phyloP scores from a whole-genome alignment of 2,329 filamentous ascomycete species.

The Metarhizium sp. region DNA sequence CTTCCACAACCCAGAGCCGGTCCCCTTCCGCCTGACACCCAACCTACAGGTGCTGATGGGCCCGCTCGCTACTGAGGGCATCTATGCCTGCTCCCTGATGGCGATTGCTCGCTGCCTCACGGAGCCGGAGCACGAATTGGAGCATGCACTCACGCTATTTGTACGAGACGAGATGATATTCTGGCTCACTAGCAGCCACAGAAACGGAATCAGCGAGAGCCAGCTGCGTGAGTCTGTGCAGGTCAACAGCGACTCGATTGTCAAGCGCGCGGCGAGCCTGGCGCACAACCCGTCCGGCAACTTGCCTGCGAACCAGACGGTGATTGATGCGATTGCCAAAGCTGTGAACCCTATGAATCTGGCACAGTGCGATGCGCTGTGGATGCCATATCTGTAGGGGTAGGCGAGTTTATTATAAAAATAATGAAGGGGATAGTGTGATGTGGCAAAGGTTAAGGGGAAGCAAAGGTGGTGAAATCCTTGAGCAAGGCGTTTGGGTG shows the following conservation, averaged over 20 bases:
- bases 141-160: constrained; percentile 88
- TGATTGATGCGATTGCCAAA: constrained; percentile 87
- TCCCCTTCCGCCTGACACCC: constrained; percentile 93
- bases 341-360: constrained; percentile 88
- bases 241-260: constrained; percentile 80
- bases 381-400: constrained; percentile 86
- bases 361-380: constrained; percentile 80
- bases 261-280: constrained; percentile 79
- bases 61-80: constrained; percentile 88
- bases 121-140: constrained; percentile 82
- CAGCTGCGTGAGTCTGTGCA: constrained; percentile 73
- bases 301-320: constrained; percentile 90
- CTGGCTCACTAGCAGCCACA: constrained; percentile 80
- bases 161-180: constrained; percentile 97
- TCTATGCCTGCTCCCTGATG: constrained; percentile 93
- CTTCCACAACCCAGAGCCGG: constrained; percentile 91
- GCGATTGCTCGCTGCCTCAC: constrained; percentile 90
- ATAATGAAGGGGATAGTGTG: neutral
- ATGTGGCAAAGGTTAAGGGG: neutral
- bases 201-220: constrained; percentile 44
- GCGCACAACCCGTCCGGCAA: constrained; percentile 71
- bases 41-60: constrained; percentile 96
- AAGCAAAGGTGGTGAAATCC: constrained; percentile 1
- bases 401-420: neutral
- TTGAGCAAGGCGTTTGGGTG: constrained; percentile 10